These are phyloP conservation scores for Phytophthora chlamydospora DNA, from an alignment of 352 stramenopile genomes.

Conservation along the genomic window DNA sequence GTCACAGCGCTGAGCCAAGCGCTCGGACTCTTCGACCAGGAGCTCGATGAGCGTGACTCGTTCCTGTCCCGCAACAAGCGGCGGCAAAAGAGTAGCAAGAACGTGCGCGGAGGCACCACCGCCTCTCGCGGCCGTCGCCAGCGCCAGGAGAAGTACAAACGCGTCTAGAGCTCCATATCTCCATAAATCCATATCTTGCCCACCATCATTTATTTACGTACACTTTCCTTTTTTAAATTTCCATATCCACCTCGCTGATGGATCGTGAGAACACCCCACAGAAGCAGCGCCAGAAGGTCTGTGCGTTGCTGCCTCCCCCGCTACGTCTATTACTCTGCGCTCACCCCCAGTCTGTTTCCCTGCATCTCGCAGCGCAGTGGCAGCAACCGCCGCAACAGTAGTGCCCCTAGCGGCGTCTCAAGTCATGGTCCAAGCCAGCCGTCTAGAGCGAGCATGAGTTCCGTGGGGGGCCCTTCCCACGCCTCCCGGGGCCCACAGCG, in stretches of 20 bases:
- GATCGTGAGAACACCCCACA: conserved; percentile 76
- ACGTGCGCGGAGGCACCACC: conserved; percentile 33
- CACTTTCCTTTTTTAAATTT: background rate
- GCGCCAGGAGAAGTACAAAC: conserved; percentile 69
- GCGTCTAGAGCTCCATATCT: conserved; percentile 39
- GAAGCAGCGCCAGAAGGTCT: conserved; percentile 81
- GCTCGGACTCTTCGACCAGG: conserved; percentile 62
- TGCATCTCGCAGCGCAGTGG: conserved; percentile 32
- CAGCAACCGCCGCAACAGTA: conserved; percentile 28
- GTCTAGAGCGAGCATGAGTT: conserved; percentile 17
- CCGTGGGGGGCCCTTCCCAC: conserved; percentile 10
- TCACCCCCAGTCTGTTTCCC: conserved; percentile 4
- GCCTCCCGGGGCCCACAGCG: conserved; percentile 30
- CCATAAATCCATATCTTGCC: too few relatives aligned
- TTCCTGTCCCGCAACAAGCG: conserved; percentile 52
- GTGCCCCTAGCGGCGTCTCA: conserved; percentile 9
- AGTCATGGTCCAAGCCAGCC: conserved; percentile 1
- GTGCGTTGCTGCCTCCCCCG: background rate
- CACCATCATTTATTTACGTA: background rate
- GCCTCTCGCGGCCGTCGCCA: conserved; percentile 51
- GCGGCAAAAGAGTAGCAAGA: conserved; percentile 53
- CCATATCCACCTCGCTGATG: conserved; percentile 30
- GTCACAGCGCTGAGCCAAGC: conserved; percentile 65
- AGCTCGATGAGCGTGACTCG: conserved; percentile 43
- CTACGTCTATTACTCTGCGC: background rate